Evolutionary conservation across 768 basidiomycete genomes (phyloP).

Genomic region (Mycena crocata): DNA sequence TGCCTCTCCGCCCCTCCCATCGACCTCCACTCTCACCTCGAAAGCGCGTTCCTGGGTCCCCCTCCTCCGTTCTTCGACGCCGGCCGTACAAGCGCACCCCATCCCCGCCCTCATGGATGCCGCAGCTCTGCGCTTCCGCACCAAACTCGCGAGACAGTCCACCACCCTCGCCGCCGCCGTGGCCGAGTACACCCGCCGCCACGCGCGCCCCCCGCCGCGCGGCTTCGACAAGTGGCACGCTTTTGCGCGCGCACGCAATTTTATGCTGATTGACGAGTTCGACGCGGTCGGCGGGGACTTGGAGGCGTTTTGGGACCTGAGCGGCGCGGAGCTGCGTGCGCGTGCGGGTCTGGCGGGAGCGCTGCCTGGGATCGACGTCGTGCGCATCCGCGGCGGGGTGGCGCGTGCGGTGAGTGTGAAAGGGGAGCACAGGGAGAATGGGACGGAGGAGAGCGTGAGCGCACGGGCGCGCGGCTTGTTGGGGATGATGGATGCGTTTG

Average conservation of each 20-base stretch:
- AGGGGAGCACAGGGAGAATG: slow-evolving; percentile 63
- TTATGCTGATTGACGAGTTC: slow-evolving; percentile 91
- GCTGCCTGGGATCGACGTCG: slow-evolving; percentile 87
- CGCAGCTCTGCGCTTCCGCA: slow-evolving; percentile 79
- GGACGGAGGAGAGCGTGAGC: slow-evolving; percentile 73
- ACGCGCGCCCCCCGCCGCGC: slow-evolving; percentile 82
- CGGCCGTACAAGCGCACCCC: too few relatives aligned
- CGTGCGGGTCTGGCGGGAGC: slow-evolving; percentile 75
- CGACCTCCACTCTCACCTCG: too few relatives aligned
- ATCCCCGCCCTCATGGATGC: slow-evolving; percentile 73
- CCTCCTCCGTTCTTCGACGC: too few relatives aligned
- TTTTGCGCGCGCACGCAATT: slow-evolving; percentile 78
- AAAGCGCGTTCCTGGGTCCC: too few relatives aligned
- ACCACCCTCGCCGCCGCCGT: slow-evolving; percentile 84
- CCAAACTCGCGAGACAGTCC: slow-evolving; percentile 79
- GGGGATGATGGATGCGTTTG: slow-evolving; percentile 79
- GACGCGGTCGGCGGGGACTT: slow-evolving; percentile 82
- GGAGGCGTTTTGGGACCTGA: slow-evolving; percentile 84
- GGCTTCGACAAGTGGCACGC: slow-evolving; percentile 94
- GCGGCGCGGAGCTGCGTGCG: slow-evolving; percentile 76
- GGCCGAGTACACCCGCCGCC: slow-evolving; percentile 82
- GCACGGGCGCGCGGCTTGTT: slow-evolving; percentile 84
- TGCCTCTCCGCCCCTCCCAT: too few relatives aligned
- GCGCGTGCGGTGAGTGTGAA: slow-evolving; percentile 61
- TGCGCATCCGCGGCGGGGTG: slow-evolving; percentile 78